Evolutionary conservation across 164 flowering plant genomes (phyloP).

Genomic region (Cinnamomum micranthum): DNA sequence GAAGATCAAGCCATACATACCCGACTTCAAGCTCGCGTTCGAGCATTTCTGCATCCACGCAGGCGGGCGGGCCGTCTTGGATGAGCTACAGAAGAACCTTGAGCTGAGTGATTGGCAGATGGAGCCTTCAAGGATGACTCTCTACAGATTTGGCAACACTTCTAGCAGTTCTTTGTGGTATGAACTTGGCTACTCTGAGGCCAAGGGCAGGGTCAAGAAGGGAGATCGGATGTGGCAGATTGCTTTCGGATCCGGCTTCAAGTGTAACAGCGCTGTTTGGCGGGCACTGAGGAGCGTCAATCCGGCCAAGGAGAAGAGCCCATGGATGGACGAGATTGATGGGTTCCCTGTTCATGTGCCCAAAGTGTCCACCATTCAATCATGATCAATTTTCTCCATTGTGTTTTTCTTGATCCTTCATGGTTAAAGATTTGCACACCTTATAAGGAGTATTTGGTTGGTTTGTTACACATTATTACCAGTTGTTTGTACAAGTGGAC

Average conservation of each 20-base stretch:
- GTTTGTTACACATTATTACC: too few relatives aligned
- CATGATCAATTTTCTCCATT: background rate
- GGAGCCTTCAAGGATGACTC: constrained; percentile 87
- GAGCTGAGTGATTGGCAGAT: constrained; percentile 75
- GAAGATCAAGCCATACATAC: constrained; percentile 63
- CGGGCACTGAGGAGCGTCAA: constrained; percentile 50
- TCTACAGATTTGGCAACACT: constrained; percentile 65
- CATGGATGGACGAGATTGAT: constrained; percentile 75
- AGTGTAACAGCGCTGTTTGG: constrained; percentile 87
- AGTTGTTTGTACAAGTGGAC: too few relatives aligned
- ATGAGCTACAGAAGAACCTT: constrained; percentile 71
- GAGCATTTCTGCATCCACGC: constrained; percentile 89
- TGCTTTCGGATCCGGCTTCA: constrained; percentile 76
- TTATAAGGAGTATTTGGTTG: too few relatives aligned
- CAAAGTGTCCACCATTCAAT: constrained; percentile 19
- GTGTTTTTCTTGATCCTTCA: too few relatives aligned
- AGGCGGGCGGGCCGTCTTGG: constrained; percentile 83
- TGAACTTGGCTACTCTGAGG: constrained; percentile 68
- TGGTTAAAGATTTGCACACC: too few relatives aligned
- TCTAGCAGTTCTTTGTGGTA: constrained; percentile 81
- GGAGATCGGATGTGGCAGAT: constrained; percentile 77
- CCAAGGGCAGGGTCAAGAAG: constrained; percentile 62
- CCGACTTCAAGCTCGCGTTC: constrained; percentile 78
- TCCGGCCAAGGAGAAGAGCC: constrained; percentile 61
- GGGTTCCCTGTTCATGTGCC: constrained; percentile 61